Percentiles rank a stretch among this genome's conserved stretches.
Conservation (phyloP, 2,329 filamentous ascomycete species). For the Leptoxyphium fumago region DNA sequence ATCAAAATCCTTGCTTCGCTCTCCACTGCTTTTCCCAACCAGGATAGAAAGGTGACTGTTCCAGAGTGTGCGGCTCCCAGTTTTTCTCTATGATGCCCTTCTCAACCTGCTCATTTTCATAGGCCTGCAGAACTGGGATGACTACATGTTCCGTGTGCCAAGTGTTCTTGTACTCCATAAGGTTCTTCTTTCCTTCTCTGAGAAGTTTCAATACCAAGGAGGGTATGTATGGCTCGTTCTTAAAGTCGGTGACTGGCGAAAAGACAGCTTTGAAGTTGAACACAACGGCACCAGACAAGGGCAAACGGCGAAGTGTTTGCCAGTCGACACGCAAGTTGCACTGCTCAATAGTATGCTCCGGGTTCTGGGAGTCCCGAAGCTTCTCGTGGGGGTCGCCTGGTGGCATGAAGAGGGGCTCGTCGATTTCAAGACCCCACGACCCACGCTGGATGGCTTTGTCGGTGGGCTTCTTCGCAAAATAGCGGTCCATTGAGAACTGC, state of each 20-base stretch:
- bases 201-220: constrained; percentile 52
- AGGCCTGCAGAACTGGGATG: constrained; percentile 48
- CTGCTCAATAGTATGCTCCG: constrained; percentile 41
- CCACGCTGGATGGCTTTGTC: constrained; percentile 67
- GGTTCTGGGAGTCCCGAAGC: constrained; percentile 43
- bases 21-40: constrained; percentile 67
- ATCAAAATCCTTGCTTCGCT: constrained; percentile 44
- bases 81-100: constrained; percentile 43
- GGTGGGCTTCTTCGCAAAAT: constrained; percentile 63
- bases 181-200: constrained; percentile 51
- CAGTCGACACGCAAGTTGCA: constrained; percentile 67
- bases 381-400: constrained; percentile 50
- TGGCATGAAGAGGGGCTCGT: constrained; percentile 60
- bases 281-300: constrained; percentile 57
- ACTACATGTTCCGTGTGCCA: constrained; percentile 66
- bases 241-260: constrained; percentile 55
- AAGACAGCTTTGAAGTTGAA: constrained; percentile 88
- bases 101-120: constrained; percentile 50
- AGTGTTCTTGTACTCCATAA: constrained; percentile 71
- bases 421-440: constrained; percentile 70
- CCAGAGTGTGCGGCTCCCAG: constrained; percentile 56
- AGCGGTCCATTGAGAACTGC: constrained; percentile 78
- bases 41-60: constrained; percentile 61
- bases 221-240: constrained; percentile 59
- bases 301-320: constrained; percentile 70